These are phyloP conservation scores for Boletales sp. DNA, from an alignment of 768 basidiomycete genomes.

Conservation along the genomic window DNA sequence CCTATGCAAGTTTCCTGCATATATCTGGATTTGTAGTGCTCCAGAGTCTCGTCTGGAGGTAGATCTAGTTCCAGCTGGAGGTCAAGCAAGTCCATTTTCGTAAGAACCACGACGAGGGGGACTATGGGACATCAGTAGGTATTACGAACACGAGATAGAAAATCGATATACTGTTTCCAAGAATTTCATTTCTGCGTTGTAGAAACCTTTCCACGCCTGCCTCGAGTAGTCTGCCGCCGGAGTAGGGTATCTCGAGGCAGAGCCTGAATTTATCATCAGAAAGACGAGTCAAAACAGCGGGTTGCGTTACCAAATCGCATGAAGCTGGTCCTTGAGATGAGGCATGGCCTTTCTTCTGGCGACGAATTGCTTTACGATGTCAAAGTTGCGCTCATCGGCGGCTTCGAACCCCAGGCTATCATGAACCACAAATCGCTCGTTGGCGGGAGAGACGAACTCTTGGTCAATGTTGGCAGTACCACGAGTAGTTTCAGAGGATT, in stretches of 20 bases:
- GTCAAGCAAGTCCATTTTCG: slow-evolving; percentile 11
- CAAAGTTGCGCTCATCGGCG: slow-evolving; percentile 7
- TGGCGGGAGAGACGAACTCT: slow-evolving; percentile 13
- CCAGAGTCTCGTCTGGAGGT: not conserved
- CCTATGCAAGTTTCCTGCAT: not conserved
- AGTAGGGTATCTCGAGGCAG: slow-evolving; percentile 12
- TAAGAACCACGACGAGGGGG: slow-evolving; percentile 15
- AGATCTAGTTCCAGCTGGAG: slow-evolving; percentile 1
- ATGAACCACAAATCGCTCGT: slow-evolving; percentile 14
- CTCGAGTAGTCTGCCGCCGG: slow-evolving; percentile 15
- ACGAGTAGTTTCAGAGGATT: not conserved
- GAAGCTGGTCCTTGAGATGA: slow-evolving; percentile 5
- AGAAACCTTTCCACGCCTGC: slow-evolving; percentile 11
- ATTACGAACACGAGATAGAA: not conserved
- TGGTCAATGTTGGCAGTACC: slow-evolving; percentile 8
- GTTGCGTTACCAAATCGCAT: slow-evolving; percentile 11
- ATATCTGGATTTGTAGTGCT: not conserved
- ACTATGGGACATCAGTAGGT: not conserved
- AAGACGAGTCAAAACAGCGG: not conserved
- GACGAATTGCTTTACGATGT: slow-evolving; percentile 2
- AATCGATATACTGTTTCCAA: slow-evolving; percentile 6
- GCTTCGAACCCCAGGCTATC: slow-evolving; percentile 17
- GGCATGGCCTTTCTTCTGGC: slow-evolving; percentile 1
- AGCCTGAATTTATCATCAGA: slow-evolving; percentile 7
- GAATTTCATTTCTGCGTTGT: not conserved